Percentiles rank a stretch among this genome's conserved stretches.
Conservation (phyloP, 148 eudicot species). For the Vaccinium vitisidaea region DNA sequence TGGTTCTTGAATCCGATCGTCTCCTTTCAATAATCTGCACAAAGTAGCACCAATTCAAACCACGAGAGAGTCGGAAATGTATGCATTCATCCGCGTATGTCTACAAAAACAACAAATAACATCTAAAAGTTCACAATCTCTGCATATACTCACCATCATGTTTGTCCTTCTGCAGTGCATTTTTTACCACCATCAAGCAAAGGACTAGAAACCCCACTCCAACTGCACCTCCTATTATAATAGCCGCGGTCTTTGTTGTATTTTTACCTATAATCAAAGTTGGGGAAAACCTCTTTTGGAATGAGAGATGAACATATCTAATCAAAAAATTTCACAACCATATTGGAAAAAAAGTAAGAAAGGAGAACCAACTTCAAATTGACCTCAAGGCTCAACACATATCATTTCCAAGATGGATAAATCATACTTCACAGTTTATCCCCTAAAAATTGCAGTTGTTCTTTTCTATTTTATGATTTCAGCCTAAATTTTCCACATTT, state of each 20-base stretch:
- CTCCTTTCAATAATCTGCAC: slow-evolving; percentile 67
- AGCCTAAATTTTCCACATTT: not conserved
- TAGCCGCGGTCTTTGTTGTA: slow-evolving; percentile 89
- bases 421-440: not conserved
- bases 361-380: not conserved
- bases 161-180: slow-evolving; percentile 52
- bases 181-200: slow-evolving; percentile 65
- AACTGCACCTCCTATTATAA: slow-evolving; percentile 93
- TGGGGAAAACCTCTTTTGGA: not conserved
- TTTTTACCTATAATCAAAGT: slow-evolving; percentile 39
- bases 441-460: not conserved
- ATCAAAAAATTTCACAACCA: not conserved
- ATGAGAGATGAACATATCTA: not conserved
- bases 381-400: not conserved
- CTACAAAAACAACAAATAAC: not conserved
- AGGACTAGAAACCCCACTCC: slow-evolving; percentile 82
- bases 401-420: not conserved
- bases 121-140: not conserved
- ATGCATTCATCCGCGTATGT: not conserved
- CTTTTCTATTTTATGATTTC: not conserved
- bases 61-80: slow-evolving; percentile 3
- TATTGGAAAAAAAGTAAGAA: not conserved
- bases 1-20: slow-evolving; percentile 28
- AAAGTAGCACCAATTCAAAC: slow-evolving; percentile 23
- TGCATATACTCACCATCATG: slow-evolving; percentile 61